Conservation (phyloP, 2,329 filamentous ascomycete genomes). For the Aaosphaeria arxii region DNA sequence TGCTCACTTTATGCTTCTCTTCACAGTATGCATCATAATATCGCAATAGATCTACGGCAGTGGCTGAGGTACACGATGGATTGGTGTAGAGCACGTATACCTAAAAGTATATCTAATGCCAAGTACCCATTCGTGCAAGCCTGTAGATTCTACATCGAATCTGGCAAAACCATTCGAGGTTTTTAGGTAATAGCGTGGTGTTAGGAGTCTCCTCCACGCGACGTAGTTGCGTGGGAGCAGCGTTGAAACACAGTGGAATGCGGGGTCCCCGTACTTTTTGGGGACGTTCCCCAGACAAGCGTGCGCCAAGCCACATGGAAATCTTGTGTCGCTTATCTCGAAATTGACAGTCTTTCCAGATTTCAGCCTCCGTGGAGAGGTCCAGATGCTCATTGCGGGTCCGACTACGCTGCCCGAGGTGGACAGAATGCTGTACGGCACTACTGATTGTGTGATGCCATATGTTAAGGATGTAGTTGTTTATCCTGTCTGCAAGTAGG, state of each 20-base stretch:
- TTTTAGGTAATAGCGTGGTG: background rate
- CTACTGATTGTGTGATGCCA: background rate
- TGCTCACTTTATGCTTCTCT: too few relatives aligned
- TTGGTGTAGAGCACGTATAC: too few relatives aligned
- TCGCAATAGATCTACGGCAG: too few relatives aligned
- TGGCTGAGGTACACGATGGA: too few relatives aligned
- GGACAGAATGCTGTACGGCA: background rate
- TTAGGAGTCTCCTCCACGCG: background rate
- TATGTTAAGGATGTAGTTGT: background rate
- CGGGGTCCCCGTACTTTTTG: background rate
- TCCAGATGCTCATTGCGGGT: background rate
- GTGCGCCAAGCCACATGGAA: background rate
- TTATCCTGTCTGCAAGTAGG: background rate
- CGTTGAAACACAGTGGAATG: background rate
- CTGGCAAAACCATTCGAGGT: background rate
- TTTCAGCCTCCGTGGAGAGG: background rate
- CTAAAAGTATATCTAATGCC: too few relatives aligned
- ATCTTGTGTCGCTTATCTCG: background rate
- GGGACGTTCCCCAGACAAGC: background rate
- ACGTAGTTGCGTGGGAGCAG: too few relatives aligned
- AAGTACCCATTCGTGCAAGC: too few relatives aligned
- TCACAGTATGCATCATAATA: too few relatives aligned
- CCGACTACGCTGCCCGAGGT: background rate
- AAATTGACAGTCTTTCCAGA: background rate
- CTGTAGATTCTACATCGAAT: background rate